Evolutionary conservation across 768 basidiomycete species (phyloP).

Genomic region (Panaeolus papilionaceus): DNA sequence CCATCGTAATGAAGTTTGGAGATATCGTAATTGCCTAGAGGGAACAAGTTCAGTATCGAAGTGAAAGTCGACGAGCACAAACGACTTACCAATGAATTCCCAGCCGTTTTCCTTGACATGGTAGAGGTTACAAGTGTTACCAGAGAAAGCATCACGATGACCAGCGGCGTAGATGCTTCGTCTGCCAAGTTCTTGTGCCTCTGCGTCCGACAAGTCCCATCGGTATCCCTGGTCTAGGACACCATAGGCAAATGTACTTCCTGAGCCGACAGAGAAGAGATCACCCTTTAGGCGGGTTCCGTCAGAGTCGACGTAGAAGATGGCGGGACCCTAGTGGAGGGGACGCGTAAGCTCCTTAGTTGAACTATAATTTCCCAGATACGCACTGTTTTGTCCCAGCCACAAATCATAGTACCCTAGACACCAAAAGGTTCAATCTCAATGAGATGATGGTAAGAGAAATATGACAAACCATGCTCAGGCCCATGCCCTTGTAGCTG

Average conservation of each 20-base stretch:
- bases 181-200: conserved; percentile 93
- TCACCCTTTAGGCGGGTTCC: conserved; percentile 95
- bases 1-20: conserved; percentile 92
- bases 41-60: conserved; percentile 19
- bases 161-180: conserved; percentile 96
- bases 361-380: neutral
- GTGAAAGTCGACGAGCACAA: conserved; percentile 8
- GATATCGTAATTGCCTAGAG: conserved; percentile 89
- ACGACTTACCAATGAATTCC: conserved; percentile 86
- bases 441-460: conserved; percentile 5
- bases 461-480: conserved; percentile 85
- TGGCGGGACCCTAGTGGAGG: conserved; percentile 74
- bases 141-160: conserved; percentile 95
- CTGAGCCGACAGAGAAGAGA: conserved; percentile 98
- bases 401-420: conserved; percentile 99
- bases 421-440: conserved; percentile 12
- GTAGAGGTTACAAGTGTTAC: conserved; percentile 95
- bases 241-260: conserved; percentile 99
- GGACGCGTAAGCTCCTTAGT: conserved; percentile 13
- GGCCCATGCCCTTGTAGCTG: conserved; percentile 97
- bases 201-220: conserved; percentile 92
- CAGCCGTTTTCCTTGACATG: conserved; percentile 96
- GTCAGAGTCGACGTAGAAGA: conserved; percentile 98
- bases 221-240: conserved; percentile 94
- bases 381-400: conserved; percentile 97